Percentiles rank a stretch among this genome's conserved stretches.
phyloP scores from a whole-genome alignment of 768 basidiomycete genomes.

The Galerina sulciceps region DNA sequence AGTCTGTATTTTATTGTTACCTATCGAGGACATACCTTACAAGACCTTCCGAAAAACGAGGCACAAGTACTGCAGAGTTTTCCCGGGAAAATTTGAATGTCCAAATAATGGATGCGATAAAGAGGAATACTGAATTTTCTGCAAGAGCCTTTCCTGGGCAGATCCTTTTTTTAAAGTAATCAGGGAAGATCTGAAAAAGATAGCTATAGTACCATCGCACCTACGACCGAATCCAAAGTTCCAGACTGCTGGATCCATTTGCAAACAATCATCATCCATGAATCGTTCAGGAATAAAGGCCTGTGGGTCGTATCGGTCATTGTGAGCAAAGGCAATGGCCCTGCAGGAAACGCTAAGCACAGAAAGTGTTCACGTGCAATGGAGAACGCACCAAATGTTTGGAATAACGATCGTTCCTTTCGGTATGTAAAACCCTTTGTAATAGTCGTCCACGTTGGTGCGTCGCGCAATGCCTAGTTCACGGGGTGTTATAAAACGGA shows the following conservation, averaged over 20 bases:
- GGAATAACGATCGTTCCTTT: slow-evolving; percentile 36
- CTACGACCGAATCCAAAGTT: slow-evolving; percentile 3
- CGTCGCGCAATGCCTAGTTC: slow-evolving; percentile 16
- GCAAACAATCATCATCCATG: background rate
- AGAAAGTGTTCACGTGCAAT: background rate
- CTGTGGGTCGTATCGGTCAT: slow-evolving; percentile 4
- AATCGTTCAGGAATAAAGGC: slow-evolving; percentile 19
- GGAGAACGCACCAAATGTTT: slow-evolving; percentile 36
- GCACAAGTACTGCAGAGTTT: background rate
- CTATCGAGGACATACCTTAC: background rate
- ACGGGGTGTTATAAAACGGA: too few species aligned
- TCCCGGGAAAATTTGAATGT: slow-evolving; percentile 8
- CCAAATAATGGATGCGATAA: slow-evolving; percentile 10
- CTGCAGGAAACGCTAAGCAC: background rate
- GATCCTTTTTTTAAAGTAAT: too few species aligned
- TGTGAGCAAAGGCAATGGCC: slow-evolving; percentile 13
- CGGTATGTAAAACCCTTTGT: slow-evolving; percentile 33
- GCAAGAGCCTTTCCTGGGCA: slow-evolving; percentile 21
- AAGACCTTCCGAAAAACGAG: slow-evolving; percentile 5
- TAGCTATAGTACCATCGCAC: background rate
- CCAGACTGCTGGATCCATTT: background rate
- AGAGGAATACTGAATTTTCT: slow-evolving; percentile 16
- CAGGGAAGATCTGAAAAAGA: too few species aligned
- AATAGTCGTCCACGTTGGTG: slow-evolving; percentile 8
- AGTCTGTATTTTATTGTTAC: background rate